These are phyloP conservation scores for Claviceps pazoutovae DNA, from an alignment of 2,329 filamentous ascomycete species.

Conservation along the genomic window DNA sequence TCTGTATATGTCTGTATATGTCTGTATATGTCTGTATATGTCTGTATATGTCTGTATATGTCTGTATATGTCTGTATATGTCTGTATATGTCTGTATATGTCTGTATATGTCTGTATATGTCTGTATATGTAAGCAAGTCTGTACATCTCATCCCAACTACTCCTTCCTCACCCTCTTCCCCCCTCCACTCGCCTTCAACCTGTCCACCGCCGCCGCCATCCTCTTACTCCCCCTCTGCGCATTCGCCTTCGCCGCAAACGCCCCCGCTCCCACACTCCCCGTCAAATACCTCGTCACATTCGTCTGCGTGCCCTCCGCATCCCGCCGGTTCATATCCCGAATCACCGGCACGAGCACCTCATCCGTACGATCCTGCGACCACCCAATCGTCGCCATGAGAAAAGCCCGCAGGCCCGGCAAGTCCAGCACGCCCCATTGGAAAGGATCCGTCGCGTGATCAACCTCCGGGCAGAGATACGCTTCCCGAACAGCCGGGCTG, in stretches of 20 bases:
- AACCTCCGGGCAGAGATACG: conserved; percentile 78
- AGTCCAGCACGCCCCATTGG: conserved; percentile 90
- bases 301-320: conserved; percentile 82
- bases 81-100: too few species aligned
- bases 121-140: background rate
- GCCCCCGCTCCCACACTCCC: conserved; percentile 58
- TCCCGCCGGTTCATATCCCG: conserved; percentile 85
- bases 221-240: conserved; percentile 50
- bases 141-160: background rate
- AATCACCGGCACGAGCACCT: conserved; percentile 90
- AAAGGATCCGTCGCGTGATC: conserved; percentile 67
- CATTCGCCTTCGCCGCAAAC: conserved; percentile 45
- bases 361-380: conserved; percentile 82
- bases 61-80: too few species aligned
- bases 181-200: conserved; percentile 31
- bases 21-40: too few species aligned
- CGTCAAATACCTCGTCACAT: conserved; percentile 86
- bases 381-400: conserved; percentile 89
- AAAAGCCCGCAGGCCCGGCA: conserved; percentile 71
- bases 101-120: too few species aligned
- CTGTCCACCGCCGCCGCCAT: conserved; percentile 63
- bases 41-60: too few species aligned
- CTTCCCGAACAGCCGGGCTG: conserved; percentile 59
- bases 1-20: too few species aligned
- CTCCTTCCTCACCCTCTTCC: background rate